Percentiles rank a stretch among this genome's conserved stretches.
Evolutionary conservation across 1,284 basidiomycete species (phyloP).

Genomic region (Lignosus rhinocerotis): DNA sequence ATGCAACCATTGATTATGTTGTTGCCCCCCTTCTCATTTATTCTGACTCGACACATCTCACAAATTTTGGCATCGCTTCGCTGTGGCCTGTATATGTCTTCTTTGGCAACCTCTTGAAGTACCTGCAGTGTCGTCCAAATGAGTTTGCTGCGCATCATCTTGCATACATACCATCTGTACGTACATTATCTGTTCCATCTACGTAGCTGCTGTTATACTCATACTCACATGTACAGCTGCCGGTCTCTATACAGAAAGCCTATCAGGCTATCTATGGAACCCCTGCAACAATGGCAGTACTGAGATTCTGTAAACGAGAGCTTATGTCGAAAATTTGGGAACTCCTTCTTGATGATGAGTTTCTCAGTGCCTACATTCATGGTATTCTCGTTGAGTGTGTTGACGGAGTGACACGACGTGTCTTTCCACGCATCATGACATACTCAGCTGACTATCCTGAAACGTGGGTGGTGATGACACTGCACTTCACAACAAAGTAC

Average conservation of each 20-base stretch:
- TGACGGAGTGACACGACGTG: no score
- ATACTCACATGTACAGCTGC: no score
- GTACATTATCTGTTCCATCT: background rate
- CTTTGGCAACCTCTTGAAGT: conserved; percentile 28
- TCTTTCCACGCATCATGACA: no score
- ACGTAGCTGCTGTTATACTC: background rate
- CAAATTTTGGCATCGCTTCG: conserved; percentile 17
- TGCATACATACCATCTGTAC: conserved; percentile 34
- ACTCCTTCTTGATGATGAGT: conserved; percentile 28
- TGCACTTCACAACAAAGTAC: background rate
- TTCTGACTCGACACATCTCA: conserved; percentile 16
- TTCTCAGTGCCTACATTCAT: conserved; percentile 28
- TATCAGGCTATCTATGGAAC: background rate
- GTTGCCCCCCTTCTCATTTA: conserved; percentile 15
- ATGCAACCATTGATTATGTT: conserved; percentile 10
- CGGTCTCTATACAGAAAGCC: conserved; percentile 2
- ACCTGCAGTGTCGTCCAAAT: conserved; percentile 20
- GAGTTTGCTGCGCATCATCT: conserved; percentile 21
- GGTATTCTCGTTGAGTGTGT: conserved; percentile 27
- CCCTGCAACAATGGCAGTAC: background rate
- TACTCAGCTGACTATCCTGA: no score
- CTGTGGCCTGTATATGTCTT: conserved; percentile 10
- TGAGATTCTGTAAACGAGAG: conserved; percentile 28
- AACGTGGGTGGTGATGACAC: no score
- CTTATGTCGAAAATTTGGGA: conserved; percentile 27